Conservation (phyloP, 2,329 filamentous ascomycete genomes). For the Xylaria sp. region DNA sequence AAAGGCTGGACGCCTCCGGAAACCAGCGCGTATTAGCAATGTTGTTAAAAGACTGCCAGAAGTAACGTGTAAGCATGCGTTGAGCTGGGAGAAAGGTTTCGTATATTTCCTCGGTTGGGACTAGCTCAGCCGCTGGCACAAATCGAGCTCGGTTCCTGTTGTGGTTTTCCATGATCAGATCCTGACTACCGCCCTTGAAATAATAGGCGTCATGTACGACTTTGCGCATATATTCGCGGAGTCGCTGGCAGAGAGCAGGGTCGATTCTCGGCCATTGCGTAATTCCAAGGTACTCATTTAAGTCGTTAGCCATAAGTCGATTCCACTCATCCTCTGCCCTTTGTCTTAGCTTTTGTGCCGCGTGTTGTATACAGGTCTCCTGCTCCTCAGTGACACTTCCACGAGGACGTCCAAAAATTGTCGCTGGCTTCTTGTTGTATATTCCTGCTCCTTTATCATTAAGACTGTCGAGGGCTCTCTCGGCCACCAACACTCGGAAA, state of each 20-base stretch:
- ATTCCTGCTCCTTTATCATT: background rate
- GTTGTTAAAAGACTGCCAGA: constrained; percentile 21
- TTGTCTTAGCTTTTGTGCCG: constrained; percentile 40
- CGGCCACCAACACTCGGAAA: constrained; percentile 71
- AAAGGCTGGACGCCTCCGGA: background rate
- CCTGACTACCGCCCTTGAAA: background rate
- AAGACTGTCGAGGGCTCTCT: constrained; percentile 55
- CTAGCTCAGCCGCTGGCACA: constrained; percentile 20
- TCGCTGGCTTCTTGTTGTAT: background rate
- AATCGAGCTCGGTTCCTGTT: constrained; percentile 42
- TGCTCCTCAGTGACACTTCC: constrained; percentile 50
- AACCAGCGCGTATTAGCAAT: background rate
- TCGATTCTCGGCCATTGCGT: constrained; percentile 28
- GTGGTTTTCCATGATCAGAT: background rate
- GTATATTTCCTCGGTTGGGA: constrained; percentile 24
- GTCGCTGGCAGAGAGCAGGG: background rate
- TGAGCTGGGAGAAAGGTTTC: constrained; percentile 43
- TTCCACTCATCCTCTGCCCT: constrained; percentile 36
- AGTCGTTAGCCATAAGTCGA: constrained; percentile 39
- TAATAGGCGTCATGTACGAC: background rate
- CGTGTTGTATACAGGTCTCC: constrained; percentile 47
- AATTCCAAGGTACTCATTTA: constrained; percentile 46
- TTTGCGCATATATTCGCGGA: constrained; percentile 4
- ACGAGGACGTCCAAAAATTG: constrained; percentile 55
- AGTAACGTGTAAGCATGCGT: constrained; percentile 24